Evolutionary conservation across 345 rosid species (phyloP).

Genomic region (Aquilaria sinensis): DNA sequence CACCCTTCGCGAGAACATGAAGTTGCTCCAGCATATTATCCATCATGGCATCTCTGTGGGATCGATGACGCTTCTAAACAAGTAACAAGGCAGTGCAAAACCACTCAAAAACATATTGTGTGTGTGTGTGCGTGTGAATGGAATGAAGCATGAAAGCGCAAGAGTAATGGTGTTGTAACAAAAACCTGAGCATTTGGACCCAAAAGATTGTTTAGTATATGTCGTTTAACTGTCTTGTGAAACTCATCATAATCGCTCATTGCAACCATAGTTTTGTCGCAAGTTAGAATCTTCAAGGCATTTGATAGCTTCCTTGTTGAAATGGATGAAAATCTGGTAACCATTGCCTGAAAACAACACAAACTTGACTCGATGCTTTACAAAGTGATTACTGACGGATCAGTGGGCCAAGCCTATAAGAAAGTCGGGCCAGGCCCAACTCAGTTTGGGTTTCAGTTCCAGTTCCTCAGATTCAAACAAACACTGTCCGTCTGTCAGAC

Average conservation of each 20-base stretch:
- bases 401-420: too few relatives aligned
- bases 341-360: slow-evolving; percentile 64
- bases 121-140: not conserved
- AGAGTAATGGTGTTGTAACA: not conserved
- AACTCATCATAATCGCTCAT: slow-evolving; percentile 79
- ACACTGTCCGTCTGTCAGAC: too few relatives aligned
- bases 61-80: slow-evolving; percentile 47
- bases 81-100: not conserved
- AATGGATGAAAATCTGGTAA: slow-evolving; percentile 65
- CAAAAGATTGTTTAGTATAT: slow-evolving; percentile 43
- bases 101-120: not conserved
- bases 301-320: slow-evolving; percentile 72
- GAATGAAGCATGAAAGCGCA: not conserved
- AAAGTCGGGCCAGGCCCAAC: too few relatives aligned
- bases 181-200: slow-evolving; percentile 79
- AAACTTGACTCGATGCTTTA: not conserved
- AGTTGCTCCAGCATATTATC: slow-evolving; percentile 38
- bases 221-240: slow-evolving; percentile 59
- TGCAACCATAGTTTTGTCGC: slow-evolving; percentile 77
- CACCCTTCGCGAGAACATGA: slow-evolving; percentile 26
- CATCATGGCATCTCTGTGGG: slow-evolving; percentile 55
- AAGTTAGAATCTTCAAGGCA: slow-evolving; percentile 59
- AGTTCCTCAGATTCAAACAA: too few relatives aligned
- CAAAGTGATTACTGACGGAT: too few relatives aligned
- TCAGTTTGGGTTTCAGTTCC: too few relatives aligned